A percentile compares a stretch with the other conserved stretches of the same genome.
Evolutionary conservation across 1,284 basidiomycete genomes (phyloP).

Genomic region (Baeospora myosura): DNA sequence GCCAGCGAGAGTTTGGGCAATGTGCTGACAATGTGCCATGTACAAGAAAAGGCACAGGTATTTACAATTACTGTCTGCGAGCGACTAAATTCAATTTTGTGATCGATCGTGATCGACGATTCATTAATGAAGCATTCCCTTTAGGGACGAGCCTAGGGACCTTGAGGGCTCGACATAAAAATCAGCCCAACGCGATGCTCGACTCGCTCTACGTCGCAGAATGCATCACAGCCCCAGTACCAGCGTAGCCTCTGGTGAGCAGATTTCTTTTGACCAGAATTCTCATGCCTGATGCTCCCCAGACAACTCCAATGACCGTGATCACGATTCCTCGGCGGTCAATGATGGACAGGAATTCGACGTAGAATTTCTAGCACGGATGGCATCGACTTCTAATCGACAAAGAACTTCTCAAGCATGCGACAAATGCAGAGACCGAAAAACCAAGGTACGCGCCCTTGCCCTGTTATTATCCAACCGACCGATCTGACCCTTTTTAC

Average conservation of each 20-base stretch:
- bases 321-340: not conserved
- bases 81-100: not conserved
- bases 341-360: not conserved
- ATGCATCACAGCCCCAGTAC: too few species aligned
- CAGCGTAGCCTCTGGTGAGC: not conserved
- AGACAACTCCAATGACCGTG: not conserved
- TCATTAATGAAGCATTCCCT: not conserved
- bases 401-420: slow-evolving; percentile 50
- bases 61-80: not conserved
- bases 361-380: not conserved
- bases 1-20: not conserved
- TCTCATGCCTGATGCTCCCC: not conserved
- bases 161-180: too few species aligned
- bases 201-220: too few species aligned
- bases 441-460: slow-evolving; percentile 40
- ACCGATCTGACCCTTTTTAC: slow-evolving; percentile 4
- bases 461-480: not conserved
- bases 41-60: not conserved
- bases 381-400: slow-evolving; percentile 24
- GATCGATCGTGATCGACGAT: not conserved
- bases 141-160: too few species aligned
- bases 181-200: too few species aligned
- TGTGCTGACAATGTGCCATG: not conserved
- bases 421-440: slow-evolving; percentile 49
- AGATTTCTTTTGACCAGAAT: not conserved